phyloP scores from a whole-genome alignment of 139 green algal species.

The Chlorella sp. region DNA sequence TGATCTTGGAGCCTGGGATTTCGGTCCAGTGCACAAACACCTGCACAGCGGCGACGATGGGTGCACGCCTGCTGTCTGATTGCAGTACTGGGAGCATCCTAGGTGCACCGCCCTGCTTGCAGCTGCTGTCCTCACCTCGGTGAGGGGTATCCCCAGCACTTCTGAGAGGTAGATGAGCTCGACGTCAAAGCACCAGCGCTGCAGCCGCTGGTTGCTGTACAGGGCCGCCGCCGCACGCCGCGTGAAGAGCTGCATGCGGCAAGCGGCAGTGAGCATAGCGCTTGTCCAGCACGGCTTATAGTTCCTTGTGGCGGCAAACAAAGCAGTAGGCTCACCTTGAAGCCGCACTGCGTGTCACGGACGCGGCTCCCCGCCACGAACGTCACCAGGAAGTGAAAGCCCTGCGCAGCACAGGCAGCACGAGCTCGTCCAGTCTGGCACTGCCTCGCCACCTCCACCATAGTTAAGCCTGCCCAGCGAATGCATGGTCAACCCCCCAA shows the following conservation, averaged over 20 bases:
- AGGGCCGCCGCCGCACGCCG: conserved; percentile 62
- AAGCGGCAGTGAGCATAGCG: neutral
- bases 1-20: conserved; percentile 93
- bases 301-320: no score
- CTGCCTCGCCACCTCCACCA: no score
- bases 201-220: conserved; percentile 84
- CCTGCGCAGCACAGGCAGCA: conserved; percentile 47
- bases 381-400: conserved; percentile 82
- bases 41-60: no score
- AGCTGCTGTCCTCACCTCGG: conserved; percentile 17
- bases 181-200: conserved; percentile 98
- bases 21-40: conserved; percentile 85
- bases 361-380: conserved; percentile 67
- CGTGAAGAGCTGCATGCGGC: conserved; percentile 74
- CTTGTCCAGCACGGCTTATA: no score
- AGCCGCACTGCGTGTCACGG: conserved; percentile 91
- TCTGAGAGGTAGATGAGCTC: conserved; percentile 87
- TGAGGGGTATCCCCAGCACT: conserved; percentile 54
- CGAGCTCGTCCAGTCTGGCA: no score
- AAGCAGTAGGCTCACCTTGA: conserved; percentile 93
- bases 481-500: no score
- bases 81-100: no score
- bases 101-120: no score
- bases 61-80: no score
- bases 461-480: no score